These are phyloP conservation scores for Daldinia decipiens DNA, from an alignment of 495 filamentous ascomycete genomes.

Conservation along the genomic window DNA sequence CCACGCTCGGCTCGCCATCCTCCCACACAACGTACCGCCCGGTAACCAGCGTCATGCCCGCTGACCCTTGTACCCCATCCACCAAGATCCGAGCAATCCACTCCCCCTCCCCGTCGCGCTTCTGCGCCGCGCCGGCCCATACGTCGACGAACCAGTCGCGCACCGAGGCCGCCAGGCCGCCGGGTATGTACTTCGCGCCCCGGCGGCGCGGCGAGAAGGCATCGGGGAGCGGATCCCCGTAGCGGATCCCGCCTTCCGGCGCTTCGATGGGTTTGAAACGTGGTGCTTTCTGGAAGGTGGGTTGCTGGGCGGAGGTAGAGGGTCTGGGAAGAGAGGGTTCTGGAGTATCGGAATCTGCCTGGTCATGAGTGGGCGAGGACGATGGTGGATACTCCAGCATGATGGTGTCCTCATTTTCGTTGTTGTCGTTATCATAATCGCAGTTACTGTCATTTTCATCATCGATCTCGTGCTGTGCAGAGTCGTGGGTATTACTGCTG, in stretches of 20 bases:
- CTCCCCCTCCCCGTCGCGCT: conserved; percentile 17
- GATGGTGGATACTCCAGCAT: neutral
- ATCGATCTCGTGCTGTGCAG: conserved; percentile 8
- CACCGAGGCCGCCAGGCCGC: conserved; percentile 57
- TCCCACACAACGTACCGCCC: conserved; percentile 15
- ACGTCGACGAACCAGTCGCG: conserved; percentile 59
- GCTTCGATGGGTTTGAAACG: conserved; percentile 54
- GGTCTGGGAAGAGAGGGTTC: neutral
- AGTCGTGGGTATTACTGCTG: conserved; percentile 3
- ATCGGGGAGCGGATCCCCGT: conserved; percentile 44
- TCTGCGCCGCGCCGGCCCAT: conserved; percentile 43
- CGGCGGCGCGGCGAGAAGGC: conserved; percentile 57
- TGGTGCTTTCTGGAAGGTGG: conserved; percentile 51
- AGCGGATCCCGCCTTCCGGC: conserved; percentile 26
- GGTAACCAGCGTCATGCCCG: conserved; percentile 60
- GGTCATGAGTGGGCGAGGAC: neutral
- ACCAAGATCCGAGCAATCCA: conserved; percentile 43
- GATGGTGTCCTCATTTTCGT: conserved; percentile 3
- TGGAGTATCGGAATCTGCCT: neutral
- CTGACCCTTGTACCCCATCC: conserved; percentile 56
- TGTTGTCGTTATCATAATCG: neutral
- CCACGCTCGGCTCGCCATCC: neutral
- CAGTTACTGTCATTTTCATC: neutral
- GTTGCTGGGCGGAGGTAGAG: conserved; percentile 23
- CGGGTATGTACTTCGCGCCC: conserved; percentile 52